Evolutionary conservation across 2,329 filamentous ascomycete species (phyloP).

Genomic region (Trichoderma pleuroti): DNA sequence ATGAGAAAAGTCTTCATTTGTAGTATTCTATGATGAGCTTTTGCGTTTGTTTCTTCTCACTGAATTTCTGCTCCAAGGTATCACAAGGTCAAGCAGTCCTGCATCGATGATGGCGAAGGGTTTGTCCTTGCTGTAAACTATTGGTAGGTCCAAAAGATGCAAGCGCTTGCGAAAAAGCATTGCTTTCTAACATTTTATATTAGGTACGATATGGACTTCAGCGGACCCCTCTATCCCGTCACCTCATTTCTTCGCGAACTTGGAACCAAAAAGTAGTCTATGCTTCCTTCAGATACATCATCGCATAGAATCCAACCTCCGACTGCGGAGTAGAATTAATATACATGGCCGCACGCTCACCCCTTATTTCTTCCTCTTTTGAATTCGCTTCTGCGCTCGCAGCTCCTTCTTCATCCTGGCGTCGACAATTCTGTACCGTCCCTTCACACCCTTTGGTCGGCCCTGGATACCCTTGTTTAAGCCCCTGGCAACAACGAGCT

Average conservation of each 20-base stretch:
- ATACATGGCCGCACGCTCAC: background rate
- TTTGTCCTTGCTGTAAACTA: slow-evolving; percentile 80
- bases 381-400: slow-evolving; percentile 73
- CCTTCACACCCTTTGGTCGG: slow-evolving; percentile 86
- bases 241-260: slow-evolving; percentile 52
- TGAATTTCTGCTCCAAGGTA: slow-evolving; percentile 46
- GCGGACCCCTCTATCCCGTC: slow-evolving; percentile 62
- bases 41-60: background rate
- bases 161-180: background rate
- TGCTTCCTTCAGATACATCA: background rate
- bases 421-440: slow-evolving; percentile 96
- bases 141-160: slow-evolving; percentile 52
- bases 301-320: background rate
- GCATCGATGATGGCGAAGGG: slow-evolving; percentile 63
- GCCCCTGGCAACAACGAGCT: slow-evolving; percentile 84
- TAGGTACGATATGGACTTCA: slow-evolving; percentile 79
- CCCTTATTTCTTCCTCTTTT: slow-evolving; percentile 66
- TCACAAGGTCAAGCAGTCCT: slow-evolving; percentile 75
- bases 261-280: slow-evolving; percentile 3
- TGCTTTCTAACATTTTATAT: background rate
- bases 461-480: slow-evolving; percentile 81
- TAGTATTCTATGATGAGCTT: background rate
- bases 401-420: slow-evolving; percentile 95
- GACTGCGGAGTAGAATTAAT: background rate
- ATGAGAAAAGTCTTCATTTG: background rate